Evolutionary conservation across 164 flowering plant species (phyloP), one percentile per base, ranked within the genome.

Genomic region (Saururus chinensis): DNA sequence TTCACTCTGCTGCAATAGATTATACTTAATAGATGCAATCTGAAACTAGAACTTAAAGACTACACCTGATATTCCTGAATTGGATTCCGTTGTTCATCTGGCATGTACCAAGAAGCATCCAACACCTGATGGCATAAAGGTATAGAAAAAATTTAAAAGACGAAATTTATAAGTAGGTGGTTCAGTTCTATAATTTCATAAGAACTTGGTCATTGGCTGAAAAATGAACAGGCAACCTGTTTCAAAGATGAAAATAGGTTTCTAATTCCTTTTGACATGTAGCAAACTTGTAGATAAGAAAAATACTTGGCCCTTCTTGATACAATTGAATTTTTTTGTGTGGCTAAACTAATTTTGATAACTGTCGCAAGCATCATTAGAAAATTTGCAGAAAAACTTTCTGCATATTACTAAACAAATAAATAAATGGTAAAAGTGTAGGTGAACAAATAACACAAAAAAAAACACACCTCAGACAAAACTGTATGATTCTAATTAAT

Each of bases 71-170:
- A 95, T 60, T 95, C 99, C 76, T 95, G 97, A 73, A 95, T 73
- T 53, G 99, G 97, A 73, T 91, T 87, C 56, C 99, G 78, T 70
- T 91, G 86, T 76, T 95, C 99, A 66, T 88, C 83, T 59, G 99
- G 97, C 99, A 95, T 95, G 80, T 95, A 95, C 99, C 99, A 95
- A 23, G 99, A 95, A 49, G 97, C 97, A 84, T 95, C 99, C 78
- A 95, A 69, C 48, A 95, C 92, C 99, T 89, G 71, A 66, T 68
- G 59, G 48, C 60, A 45, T 17, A 45, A 4, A 45, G 17, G 7
- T 45, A 45, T 45, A 45, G 0, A 8, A 4, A 17, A 4, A 17
- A 12, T 45, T 12, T 8, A 17, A 45, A 45, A 8, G 14, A 7
- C 37, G 6, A 6, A 30, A 45, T 45, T 3, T 4, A 2, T 17